Evolutionary conservation across 2,329 filamentous ascomycete genomes (phyloP), one percentile per base, ranked within the genome.

Genomic region (Exophiala aquamarina): DNA sequence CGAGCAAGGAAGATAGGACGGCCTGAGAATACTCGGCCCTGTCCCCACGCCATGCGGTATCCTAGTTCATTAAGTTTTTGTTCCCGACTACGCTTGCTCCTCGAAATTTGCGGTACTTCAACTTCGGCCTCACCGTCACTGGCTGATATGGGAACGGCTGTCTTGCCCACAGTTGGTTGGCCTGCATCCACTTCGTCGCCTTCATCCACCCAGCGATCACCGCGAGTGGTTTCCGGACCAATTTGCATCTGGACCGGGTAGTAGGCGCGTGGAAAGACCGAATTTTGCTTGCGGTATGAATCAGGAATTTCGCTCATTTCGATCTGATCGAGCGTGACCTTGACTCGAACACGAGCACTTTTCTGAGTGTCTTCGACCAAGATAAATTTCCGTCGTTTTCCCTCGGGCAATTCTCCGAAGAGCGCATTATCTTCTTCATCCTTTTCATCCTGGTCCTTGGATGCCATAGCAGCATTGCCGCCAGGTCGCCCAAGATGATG

Each of bases 281-380:
- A 89, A 60, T 92, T 92, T 45, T 81, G 83, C 70, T 90, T 90
- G 57, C 92, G 87, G 72, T 95, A 96, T 13, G 89, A 93, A 67
- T 97, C 92, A 1, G 92, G 92, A 63, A 97, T 95, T 69, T 97
- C 92, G 62, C 91, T 86, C 73, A 93, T 94, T 65, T 96, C 87
- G 59, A 96, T 90, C 35, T 85, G 84, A 63, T 96, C 89, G n/a
- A 98, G 82, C 54, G 87, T 93, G 41, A 96, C 91, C 52, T 91
- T 86, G 36, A 97, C 91, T 13, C 92, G 84, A 2, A 96, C 84
- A 33, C 90, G 82, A 41, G 82, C 85, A 42, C 86, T 86, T 28
- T 89, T 85, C 53, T 90, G 86, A 42, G 82, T 84, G 66, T 97
- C 92, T 57, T 96, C 91, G 20, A 97, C 90, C 8, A 97, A 81